These are phyloP conservation scores for Alternaria postmessia DNA, from an alignment of 2,329 filamentous ascomycete genomes.

Conservation along the genomic window DNA sequence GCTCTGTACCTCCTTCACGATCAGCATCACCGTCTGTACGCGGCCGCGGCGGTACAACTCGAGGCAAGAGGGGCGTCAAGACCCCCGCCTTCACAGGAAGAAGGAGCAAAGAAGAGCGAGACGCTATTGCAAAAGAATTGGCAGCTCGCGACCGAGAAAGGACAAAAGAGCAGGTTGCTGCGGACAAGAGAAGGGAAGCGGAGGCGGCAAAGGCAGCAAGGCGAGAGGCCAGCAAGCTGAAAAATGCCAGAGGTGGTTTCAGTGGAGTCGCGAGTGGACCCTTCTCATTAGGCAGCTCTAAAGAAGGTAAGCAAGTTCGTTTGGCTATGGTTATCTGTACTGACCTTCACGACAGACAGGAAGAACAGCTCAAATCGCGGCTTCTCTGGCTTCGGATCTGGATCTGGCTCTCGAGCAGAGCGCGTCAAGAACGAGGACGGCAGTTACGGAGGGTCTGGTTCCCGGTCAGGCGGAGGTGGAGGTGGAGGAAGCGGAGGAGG, in stretches of 20 bases:
- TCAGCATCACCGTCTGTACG: conserved; percentile 43
- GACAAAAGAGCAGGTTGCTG: conserved; percentile 45
- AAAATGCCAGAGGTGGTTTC: conserved; percentile 53
- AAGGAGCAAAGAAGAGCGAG: conserved; percentile 55
- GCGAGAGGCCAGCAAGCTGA: conserved; percentile 38
- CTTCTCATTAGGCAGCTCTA: conserved; percentile 48
- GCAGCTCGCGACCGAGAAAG: conserved; percentile 51
- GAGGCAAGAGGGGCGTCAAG: conserved; percentile 40
- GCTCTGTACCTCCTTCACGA: conserved; percentile 37
- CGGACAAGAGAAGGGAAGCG: conserved; percentile 34
- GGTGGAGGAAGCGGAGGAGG: conserved; percentile 20
- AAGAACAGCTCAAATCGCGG: conserved; percentile 28
- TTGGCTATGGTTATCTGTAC: neutral
- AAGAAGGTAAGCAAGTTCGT: conserved; percentile 32
- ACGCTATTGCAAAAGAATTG: conserved; percentile 52
- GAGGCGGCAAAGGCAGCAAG: conserved; percentile 31
- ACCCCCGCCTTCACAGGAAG: conserved; percentile 55
- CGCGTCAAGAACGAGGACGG: conserved; percentile 46
- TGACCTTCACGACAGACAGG: conserved; percentile 31
- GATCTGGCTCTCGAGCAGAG: conserved; percentile 42
- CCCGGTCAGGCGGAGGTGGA: conserved; percentile 22
- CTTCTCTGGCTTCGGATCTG: conserved; percentile 34
- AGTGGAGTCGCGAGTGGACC: conserved; percentile 53
- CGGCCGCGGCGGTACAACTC: conserved; percentile 32
- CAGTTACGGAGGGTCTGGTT: conserved; percentile 23